Base-by-base conservation (phyloP, 257 asterid species). In the Linderniella brevidens region DNA sequence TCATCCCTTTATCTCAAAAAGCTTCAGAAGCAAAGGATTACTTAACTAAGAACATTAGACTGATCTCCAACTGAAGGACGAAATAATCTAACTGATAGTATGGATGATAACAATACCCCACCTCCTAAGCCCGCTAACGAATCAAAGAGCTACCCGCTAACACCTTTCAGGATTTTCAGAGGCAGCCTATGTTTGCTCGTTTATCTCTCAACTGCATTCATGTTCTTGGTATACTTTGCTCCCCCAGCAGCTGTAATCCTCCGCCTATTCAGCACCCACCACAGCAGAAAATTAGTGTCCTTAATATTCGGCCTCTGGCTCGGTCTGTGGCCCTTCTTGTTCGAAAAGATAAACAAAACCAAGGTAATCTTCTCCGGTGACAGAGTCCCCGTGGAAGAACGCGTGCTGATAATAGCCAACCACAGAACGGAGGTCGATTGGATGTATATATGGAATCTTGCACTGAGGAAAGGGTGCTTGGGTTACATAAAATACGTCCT, bases 361-460 rank as follows among this genome's bases (percentile, higher is more conserved):
- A 78, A 60, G 59, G 86, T 88, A 50, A 62, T 88, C 41, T 76
- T 87, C 63, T 80, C 93, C 10, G 97, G 97, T 25, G 95, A 80
- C 42, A 65, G 40, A 51, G 78, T 80, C 58, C 95, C 97, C 0
- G 62, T 65, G 1, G 79, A 68, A 20, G 68, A 88, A 49, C 86
- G 93, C 37, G 82, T 74, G 38, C 45, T 86, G 45, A 55, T 86
- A 16, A 74, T 88, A 37, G 76, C 93, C 52, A 88, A 88, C 67
- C 97, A 88, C 51, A 73, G 92, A 61, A 83, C 95, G 11, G 95
- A 88, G 75, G 97, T 88, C 49, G 97, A 88, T 49, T 88, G 97
- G 97, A 88, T 88, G 93, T 88, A 88, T 65, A 54, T 87, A 58
- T 87, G 97, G 97, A 64, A 87, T 71, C 75, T 87, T 43, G 95